Percentiles rank a stretch among this genome's conserved stretches.
phyloP scores from a whole-genome alignment of 352 stramenopile genomes.

The Globisporangium abappressorium region DNA sequence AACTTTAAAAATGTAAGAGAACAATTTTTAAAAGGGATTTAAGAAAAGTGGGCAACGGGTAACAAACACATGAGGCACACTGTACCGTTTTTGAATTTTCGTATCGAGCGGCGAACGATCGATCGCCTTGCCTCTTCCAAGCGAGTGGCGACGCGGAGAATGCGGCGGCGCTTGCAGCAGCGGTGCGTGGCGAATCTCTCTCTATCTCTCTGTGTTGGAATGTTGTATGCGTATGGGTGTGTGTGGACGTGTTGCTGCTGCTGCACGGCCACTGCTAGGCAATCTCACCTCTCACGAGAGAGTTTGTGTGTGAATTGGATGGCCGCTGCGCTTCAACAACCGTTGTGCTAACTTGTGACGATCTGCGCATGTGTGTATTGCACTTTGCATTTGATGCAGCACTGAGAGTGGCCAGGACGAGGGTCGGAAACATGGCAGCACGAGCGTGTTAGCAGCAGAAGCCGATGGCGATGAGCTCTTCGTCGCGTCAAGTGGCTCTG shows the following conservation, averaged over 20 bases:
- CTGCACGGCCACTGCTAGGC: background rate
- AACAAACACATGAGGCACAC: background rate
- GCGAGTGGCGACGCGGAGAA: background rate
- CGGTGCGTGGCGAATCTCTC: background rate
- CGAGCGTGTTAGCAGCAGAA: background rate
- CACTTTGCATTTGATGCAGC: background rate
- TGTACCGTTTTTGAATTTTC: constrained; percentile 15
- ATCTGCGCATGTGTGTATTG: background rate
- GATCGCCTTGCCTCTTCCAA: background rate
- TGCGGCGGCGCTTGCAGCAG: constrained; percentile 11
- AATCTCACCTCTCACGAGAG: background rate
- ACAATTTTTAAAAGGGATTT: background rate
- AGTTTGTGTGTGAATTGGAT: background rate
- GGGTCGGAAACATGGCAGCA: background rate
- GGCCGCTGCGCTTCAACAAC: background rate
- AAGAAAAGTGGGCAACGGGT: background rate
- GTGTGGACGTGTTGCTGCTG: background rate
- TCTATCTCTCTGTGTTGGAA: background rate
- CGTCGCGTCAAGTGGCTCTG: constrained; percentile 9
- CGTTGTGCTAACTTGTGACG: background rate
- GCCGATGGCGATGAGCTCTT: background rate
- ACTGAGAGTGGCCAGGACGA: background rate
- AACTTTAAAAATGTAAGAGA: background rate
- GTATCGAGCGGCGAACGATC: constrained; percentile 1
- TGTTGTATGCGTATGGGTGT: background rate